Evolutionary conservation across 306 rosid genomes (phyloP).

Genomic region (Morella rubra): DNA sequence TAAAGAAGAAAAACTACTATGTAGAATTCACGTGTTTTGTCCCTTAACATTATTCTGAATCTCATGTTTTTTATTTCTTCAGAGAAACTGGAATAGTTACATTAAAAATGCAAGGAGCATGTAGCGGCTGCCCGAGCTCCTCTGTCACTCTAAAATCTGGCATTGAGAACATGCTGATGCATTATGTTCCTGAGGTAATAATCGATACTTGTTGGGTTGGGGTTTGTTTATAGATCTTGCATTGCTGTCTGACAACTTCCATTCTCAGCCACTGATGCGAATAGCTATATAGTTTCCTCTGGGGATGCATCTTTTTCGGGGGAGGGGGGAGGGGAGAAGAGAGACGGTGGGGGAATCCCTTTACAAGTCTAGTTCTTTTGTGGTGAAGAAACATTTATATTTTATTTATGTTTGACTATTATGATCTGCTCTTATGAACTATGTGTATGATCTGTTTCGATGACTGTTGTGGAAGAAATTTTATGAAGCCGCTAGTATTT

Average conservation of each 20-base stretch:
- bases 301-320: background rate
- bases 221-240: slow-evolving; percentile 12
- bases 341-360: too few species aligned
- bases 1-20: background rate
- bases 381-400: background rate
- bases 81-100: slow-evolving; percentile 89
- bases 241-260: background rate
- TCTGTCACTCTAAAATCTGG: slow-evolving; percentile 96
- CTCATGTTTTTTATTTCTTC: slow-evolving; percentile 4
- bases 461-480: background rate
- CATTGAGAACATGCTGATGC: slow-evolving; percentile 98
- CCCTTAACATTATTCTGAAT: background rate
- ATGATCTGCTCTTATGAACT: too few species aligned
- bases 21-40: background rate
- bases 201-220: slow-evolving; percentile 14
- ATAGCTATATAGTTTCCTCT: background rate
- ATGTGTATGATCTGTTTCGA: background rate
- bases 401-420: too few species aligned
- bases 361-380: background rate
- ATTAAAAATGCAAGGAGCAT: slow-evolving; percentile 94
- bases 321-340: background rate
- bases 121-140: slow-evolving; percentile 99
- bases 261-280: background rate
- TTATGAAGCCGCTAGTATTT: background rate
- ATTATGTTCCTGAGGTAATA: slow-evolving; percentile 96